phyloP scores from a whole-genome alignment of 129 eudicot species.

The Daucus carota region DH1_v3.0 NC_030382.2:57342501-57343000 shows the following conservation, averaged over 20 bases:
- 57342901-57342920: background rate
- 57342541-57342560: conserved; percentile 71
- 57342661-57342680: background rate
- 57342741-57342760: background rate
- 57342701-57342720: background rate
- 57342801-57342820: background rate
- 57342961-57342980: conserved; percentile 17
- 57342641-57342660: background rate
- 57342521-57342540: conserved; percentile 79
- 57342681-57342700: background rate
- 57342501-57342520: conserved; percentile 52
- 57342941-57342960: no score
- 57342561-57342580: conserved; percentile 12
- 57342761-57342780: background rate
- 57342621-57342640: background rate
- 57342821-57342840: background rate
- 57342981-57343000: background rate
- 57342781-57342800: background rate
- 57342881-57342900: background rate
- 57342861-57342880: background rate
- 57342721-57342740: background rate
- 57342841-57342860: background rate
- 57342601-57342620: background rate
- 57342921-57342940: background rate
- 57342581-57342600: background rate